Base-by-base conservation (phyloP, 257 asterid genomes). In the Jasminum sambac region DNA sequence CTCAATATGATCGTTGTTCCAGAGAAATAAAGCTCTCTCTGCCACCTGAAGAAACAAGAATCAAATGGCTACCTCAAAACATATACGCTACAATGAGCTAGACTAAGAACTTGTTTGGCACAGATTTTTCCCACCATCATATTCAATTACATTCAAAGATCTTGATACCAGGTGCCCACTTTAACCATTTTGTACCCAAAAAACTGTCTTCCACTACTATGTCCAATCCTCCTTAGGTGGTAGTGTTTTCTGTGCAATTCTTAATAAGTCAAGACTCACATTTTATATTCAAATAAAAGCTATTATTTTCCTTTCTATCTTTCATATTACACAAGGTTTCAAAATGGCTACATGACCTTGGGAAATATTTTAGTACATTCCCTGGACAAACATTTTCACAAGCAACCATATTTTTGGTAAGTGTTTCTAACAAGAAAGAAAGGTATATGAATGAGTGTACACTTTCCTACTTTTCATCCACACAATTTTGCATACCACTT, bases 1-100 rank as follows among this genome's bases (percentile, higher is more conserved):
- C 77, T 86, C 90, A 1, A 89, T 82, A 64, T 86, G 96, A 63
- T 86, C 88, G 5, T 89, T 86, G 80, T 89, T 89, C 96, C 96
- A 89, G 65, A 89, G 65, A 72, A 89, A 86, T 68, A 89, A 87
- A 48, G 96, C 90, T 82, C 96, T 84, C 83, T 89, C 93, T 50
- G 96, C 96, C 74, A 89, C 96, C 96, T 86, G 83, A 34, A 41
- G 74, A 34, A 60, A 72, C 76, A 68, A 67, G 55, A 65, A 78
- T 14, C 41, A 41, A 41, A 42, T 23, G 46, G 63, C 62, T 21
- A 21, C 14, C 34, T 11, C 13, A 9, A 13, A 55, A 21, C 34
- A 19, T 21, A 10, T 55, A 21, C 19, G 34, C 34, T 8, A 55
- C 2, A 19, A 55, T 55, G 30, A 9, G 12, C 2, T 19, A 19